Base-by-base conservation (phyloP, 148 eudicot genomes). In the Chenopodium album region DNA sequence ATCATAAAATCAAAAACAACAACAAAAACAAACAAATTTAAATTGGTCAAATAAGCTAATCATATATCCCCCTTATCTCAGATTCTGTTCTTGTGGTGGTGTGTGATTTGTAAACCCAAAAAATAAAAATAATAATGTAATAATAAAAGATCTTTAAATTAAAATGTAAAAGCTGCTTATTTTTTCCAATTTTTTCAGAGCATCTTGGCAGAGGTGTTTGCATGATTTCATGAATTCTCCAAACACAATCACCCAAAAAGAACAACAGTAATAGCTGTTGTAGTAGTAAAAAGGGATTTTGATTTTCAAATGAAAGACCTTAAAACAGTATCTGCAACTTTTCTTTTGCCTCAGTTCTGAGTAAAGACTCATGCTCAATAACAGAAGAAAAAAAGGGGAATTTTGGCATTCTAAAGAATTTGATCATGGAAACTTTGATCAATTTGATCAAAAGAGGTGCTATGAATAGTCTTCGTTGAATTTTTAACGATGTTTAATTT, bases 21-120 rank as follows among this genome's bases (percentile, higher is more conserved):
- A 56, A 62, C 22, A 62, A 1, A 62, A n/a, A 62, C 62, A 74
- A 69, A 70, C 65, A 81, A 56, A 72, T 65, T 50, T 64, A 52
- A 71, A 56, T 54, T 34, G 81, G 80, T 48, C 71, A 71, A 82
- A 71, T 12, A 73, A 63, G 28, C 3, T 11, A 63, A 85, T 84
- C 89, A 83, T 88, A n/a, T 78, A 84, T 83, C 85, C 74, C 86
- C 76, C 86, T 81, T 86, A 83, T 81, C 85, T 90, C 79, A 87
- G 92, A 92, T 89, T 89, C 85, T 89, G 84, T 75, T 86, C 81
- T 77, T 83, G 87, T 89, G 90, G 88, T 88, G 90, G 81, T 79
- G 85, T 84, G 84, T 87, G 88, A 85, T 86, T 62, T 84, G 89
- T 87, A 86, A 87, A 83, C 85, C 84, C 69, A 81, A 75, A 80